Conservation (phyloP, 345 rosid species). For the Linum trigynum region DNA sequence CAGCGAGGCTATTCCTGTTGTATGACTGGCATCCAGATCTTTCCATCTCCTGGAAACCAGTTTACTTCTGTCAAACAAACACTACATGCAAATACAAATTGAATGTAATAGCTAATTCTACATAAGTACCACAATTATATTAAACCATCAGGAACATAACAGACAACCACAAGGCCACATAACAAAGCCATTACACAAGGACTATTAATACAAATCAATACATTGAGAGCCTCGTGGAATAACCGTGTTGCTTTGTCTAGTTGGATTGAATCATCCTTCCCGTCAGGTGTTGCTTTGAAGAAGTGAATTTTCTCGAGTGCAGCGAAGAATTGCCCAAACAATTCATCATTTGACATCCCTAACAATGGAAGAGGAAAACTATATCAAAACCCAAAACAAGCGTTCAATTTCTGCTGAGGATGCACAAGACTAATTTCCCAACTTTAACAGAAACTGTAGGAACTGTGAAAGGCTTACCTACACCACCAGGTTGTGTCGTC, state of each 20-base stretch:
- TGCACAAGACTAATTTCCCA: background rate
- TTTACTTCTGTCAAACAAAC: slow-evolving; percentile 13
- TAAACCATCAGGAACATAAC: background rate
- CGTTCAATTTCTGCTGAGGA: slow-evolving; percentile 1
- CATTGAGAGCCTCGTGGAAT: slow-evolving; percentile 66
- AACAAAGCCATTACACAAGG: slow-evolving; percentile 6
- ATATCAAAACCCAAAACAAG: background rate
- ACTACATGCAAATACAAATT: background rate
- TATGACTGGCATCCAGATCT: slow-evolving; percentile 42
- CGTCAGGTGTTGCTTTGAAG: slow-evolving; percentile 42
- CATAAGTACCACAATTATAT: slow-evolving; percentile 3
- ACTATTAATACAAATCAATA: slow-evolving; percentile 22
- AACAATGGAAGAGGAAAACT: slow-evolving; percentile 10
- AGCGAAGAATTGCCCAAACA: slow-evolving; percentile 63
- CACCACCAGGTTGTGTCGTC: slow-evolving; percentile 18
- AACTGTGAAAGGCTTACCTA: slow-evolving; percentile 19
- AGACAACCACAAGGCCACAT: background rate
- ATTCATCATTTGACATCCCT: slow-evolving; percentile 67
- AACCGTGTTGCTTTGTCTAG: slow-evolving; percentile 59
- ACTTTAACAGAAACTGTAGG: background rate
- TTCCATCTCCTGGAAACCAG: slow-evolving; percentile 64
- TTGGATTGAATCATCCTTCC: slow-evolving; percentile 55
- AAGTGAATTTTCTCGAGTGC: slow-evolving; percentile 71
- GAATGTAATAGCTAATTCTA: background rate
- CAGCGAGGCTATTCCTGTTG: slow-evolving; percentile 49